Percentiles rank a stretch among this genome's conserved stretches.
These are phyloP conservation scores for Myriosclerotinia scirpicola DNA, from an alignment of 2,329 filamentous ascomycete species.

Conservation along the genomic window DNA sequence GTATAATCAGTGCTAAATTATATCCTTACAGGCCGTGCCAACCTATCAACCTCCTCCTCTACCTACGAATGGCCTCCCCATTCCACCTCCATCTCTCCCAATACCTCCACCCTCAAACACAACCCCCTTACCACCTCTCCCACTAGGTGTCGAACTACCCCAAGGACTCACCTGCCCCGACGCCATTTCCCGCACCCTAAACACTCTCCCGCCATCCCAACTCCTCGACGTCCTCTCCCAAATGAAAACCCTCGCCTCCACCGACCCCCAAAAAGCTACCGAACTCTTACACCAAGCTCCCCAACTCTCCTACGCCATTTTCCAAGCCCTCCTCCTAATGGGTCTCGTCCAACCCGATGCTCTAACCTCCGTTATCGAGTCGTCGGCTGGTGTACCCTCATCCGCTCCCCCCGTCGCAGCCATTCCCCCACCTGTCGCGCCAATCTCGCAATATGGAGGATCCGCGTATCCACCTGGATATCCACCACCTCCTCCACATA, in stretches of 20 bases:
- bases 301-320: slow-evolving; percentile 91
- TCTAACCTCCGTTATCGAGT: slow-evolving; percentile 77
- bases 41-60: slow-evolving; percentile 21
- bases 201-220: slow-evolving; percentile 81
- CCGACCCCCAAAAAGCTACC: slow-evolving; percentile 78
- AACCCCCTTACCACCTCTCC: slow-evolving; percentile 73
- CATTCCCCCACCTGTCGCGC: slow-evolving; percentile 37
- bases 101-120: slow-evolving; percentile 37
- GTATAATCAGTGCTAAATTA: slow-evolving; percentile 1
- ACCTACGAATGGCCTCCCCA: slow-evolving; percentile 36
- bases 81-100: slow-evolving; percentile 39
- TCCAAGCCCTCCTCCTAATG: slow-evolving; percentile 90
- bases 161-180: slow-evolving; percentile 82
- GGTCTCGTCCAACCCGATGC: slow-evolving; percentile 85
- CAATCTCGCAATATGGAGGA: slow-evolving; percentile 40
- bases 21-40: slow-evolving; percentile 11
- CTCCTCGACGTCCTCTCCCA: slow-evolving; percentile 91
- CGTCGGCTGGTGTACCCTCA: slow-evolving; percentile 45
- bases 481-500: slow-evolving; percentile 44
- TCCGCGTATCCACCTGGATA: slow-evolving; percentile 41
- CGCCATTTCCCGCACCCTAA: slow-evolving; percentile 87
- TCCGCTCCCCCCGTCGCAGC: slow-evolving; percentile 42
- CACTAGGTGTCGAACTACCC: slow-evolving; percentile 79
- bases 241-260: slow-evolving; percentile 86
- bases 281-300: slow-evolving; percentile 86